phyloP scores from a whole-genome alignment of 1,284 basidiomycete species.

The Austropuccinia psidii region DNA sequence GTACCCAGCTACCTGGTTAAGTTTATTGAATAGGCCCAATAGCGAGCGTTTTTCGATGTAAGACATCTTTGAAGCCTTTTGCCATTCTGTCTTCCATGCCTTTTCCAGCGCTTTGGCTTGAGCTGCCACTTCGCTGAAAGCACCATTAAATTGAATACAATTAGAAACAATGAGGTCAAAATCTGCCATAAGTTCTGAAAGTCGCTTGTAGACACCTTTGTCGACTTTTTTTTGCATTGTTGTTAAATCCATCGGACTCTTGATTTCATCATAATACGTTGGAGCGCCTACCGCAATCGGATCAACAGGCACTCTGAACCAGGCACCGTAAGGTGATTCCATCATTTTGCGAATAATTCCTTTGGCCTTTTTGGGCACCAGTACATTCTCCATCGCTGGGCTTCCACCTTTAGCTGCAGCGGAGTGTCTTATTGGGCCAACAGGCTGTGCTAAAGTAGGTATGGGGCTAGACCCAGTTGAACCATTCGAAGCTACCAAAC shows the following conservation, averaged over 20 bases:
- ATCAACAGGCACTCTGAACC: conserved; percentile 81
- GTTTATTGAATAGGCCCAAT: conserved; percentile 17
- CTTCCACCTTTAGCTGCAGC: conserved; percentile 1
- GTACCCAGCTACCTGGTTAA: conserved; percentile 45
- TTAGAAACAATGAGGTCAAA: conserved; percentile 78
- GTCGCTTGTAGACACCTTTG: conserved; percentile 59
- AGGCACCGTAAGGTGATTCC: conserved; percentile 62
- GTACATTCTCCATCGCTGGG: conserved; percentile 39
- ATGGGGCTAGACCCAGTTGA: conserved; percentile 59
- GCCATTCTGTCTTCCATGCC: conserved; percentile 75
- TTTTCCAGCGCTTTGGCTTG: conserved; percentile 68
- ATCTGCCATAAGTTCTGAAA: conserved; percentile 75
- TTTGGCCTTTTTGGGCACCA: conserved; percentile 58
- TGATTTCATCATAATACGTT: conserved; percentile 88
- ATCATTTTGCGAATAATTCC: conserved; percentile 61
- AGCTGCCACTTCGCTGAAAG: conserved; percentile 63
- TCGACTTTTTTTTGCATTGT: conserved; percentile 70
- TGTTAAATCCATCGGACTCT: conserved; percentile 85
- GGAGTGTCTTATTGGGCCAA: conserved; percentile 8
- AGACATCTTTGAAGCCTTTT: conserved; percentile 58
- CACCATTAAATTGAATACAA: conserved; percentile 69
- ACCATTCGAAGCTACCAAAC: conserved; percentile 42
- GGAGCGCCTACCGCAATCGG: conserved; percentile 52
- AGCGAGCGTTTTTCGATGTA: conserved; percentile 28
- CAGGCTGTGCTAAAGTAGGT: conserved; percentile 35